Conservation (phyloP, 225 moss, liverwort and hornwort genomes). For the Antitrichia curtipendula region DNA sequence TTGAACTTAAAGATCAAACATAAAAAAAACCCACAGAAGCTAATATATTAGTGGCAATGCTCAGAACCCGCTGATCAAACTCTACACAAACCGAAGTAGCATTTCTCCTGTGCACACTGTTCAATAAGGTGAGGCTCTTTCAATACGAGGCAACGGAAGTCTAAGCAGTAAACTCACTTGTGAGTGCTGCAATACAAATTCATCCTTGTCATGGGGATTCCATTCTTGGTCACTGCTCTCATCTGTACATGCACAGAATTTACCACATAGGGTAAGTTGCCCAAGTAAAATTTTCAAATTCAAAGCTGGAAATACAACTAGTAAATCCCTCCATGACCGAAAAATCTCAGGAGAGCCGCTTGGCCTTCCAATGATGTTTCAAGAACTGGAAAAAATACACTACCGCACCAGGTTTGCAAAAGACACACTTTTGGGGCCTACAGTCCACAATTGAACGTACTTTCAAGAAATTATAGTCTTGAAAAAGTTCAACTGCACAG, state of each 20-base stretch:
- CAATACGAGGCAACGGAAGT: neutral
- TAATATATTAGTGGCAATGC: neutral
- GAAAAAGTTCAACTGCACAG: neutral
- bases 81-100: neutral
- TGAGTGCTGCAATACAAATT: constrained; percentile 77
- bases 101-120: neutral
- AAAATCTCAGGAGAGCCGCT: neutral
- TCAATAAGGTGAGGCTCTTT: neutral
- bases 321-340: neutral
- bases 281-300: neutral
- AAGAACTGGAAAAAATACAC: neutral
- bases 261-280: neutral
- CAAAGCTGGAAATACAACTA: neutral
- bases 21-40: neutral
- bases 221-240: constrained; percentile 75
- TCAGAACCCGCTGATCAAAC: neutral
- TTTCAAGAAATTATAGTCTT: neutral
- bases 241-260: constrained; percentile 34
- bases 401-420: neutral
- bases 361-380: neutral
- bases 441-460: neutral
- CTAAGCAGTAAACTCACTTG: constrained; percentile 39
- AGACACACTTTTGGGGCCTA: neutral
- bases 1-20: neutral
- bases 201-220: constrained; percentile 72